These are phyloP conservation scores for Mortierella sp. DNA, from an alignment of 371 early-diverging fungal genomes.

Conservation along the genomic window DNA sequence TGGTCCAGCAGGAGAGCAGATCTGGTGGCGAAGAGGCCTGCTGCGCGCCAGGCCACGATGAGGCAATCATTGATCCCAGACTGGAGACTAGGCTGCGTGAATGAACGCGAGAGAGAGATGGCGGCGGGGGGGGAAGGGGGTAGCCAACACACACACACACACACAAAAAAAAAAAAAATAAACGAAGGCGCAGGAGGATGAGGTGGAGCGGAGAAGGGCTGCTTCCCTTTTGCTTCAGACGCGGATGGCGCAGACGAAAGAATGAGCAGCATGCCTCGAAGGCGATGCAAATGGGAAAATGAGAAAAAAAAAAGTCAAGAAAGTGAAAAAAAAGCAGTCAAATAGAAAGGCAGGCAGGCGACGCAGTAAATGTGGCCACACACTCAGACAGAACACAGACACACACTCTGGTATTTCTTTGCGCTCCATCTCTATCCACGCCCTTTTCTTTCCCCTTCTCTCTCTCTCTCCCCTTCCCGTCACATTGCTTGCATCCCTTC, in stretches of 20 bases:
- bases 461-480: slow-evolving; percentile 6
- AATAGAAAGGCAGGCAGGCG: neutral
- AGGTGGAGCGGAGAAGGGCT: neutral
- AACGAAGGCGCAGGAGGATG: slow-evolving; percentile 3
- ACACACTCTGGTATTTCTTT: too few species aligned
- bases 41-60: too few species aligned
- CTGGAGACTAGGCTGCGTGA: too few species aligned
- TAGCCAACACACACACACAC: too few species aligned
- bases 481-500: too few species aligned
- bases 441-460: neutral
- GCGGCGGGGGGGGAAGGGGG: too few species aligned
- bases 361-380: neutral
- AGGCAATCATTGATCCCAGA: too few species aligned
- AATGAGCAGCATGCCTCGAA: neutral
- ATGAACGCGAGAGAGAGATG: too few species aligned
- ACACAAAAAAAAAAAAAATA: neutral
- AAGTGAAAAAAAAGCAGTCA: neutral
- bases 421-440: neutral
- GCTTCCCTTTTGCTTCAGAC: too few species aligned
- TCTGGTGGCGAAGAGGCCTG: too few species aligned
- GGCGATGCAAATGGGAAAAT: neutral
- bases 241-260: neutral
- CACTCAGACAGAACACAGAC: too few species aligned
- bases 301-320: neutral
- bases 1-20: too few species aligned